Evolutionary conservation across 2,329 filamentous ascomycete genomes (phyloP), one percentile per base, ranked within the genome.

Genomic region (Calonectria honghensis): DNA sequence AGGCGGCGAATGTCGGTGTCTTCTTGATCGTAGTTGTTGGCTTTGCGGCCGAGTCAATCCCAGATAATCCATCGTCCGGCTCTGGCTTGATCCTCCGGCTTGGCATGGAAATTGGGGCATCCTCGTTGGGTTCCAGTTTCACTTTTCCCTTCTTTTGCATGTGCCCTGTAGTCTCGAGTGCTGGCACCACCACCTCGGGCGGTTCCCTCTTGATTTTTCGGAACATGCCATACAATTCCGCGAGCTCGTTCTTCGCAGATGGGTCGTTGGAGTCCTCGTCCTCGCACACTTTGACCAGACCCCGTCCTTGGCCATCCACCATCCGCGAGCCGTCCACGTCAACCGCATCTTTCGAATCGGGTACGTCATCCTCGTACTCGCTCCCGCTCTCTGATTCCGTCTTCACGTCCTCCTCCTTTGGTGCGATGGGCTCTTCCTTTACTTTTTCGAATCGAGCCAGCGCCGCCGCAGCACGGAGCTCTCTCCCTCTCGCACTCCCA

Each of bases 381-480:
- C 87, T 87, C 35, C 88, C 90, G 57, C 85, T 89, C 35, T 85
- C 87, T 2, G 85, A 87, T 9, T 87, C 88, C 48, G 83, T 85
- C 50, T 82, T 80, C 0, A 82, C 76, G 24, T 81, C 80, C 27
- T 86, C 84, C 68, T 84, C 87, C 16, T 78, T 63, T 18, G 79
- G 75, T 1, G 83, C 68, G 0, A 66, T 76, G 32, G 83, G 79
- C 66, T 88, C 87, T 79, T 91, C 91, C 64, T 88, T 90, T 59
- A 89, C 84, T 81, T 90, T 84, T 52, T 91, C 93, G 73, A 96
- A 95, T 16, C 95, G 88, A 18, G 94, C 94, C 78, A 96, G 83
- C 1, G 95, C 95, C 2, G 95, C 95, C 7, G 94, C 94, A 2
- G 94, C 95, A 71, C 95, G 87, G 14, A 97, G 86, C 66, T 96